Evolutionary conservation across 208 protist genomes (phyloP), one percentile per base, ranked within the genome.

Genomic region (Leishmania lainsoni): DNA sequence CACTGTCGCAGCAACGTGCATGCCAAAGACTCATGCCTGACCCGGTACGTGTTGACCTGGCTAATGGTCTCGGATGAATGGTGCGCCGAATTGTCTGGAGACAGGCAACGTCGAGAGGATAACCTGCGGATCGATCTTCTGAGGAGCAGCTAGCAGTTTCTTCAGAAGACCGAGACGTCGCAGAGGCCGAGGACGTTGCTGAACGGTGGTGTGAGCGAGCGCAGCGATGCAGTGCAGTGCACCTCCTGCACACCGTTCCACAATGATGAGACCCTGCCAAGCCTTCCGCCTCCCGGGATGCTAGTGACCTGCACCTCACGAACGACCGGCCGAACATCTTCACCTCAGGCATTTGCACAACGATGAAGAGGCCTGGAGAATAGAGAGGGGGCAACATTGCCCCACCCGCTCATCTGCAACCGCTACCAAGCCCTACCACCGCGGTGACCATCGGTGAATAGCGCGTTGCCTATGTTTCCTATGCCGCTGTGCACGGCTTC

Each of bases 261-360:
- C 9, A 52, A 63, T 0, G 70, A 80, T 1, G 66, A 8, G 10
- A 63, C 61, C 10, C 66, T 73, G 45, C 70, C 76, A 0, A 63
- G 0, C 49, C 80, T 84, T 39, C 35, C 35, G 35, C 35, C 66
- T 56, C 69, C 32, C 58, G 69, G 8, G 26, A 54, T 0, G 51
- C 48, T 17, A 32, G 76, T 9, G 76, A 77, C 69, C 52, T 80
- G 48, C 81, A 77, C 81, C 52, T 80, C 20, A 71, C 52, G 51
- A 12, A 22, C 1, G 51, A 63, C 49, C 42, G 42, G 29, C 26
- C 35, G 32, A 52, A 17, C 26, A 39, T 75, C 14, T 56, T 58
- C 66, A 17, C 52, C 1, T 32, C 66, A 9, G 80, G 5, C 14
- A 26, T 65, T 35, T 14, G n/a, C 6, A 12, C 52, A 49, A 22